These are phyloP conservation scores for Amaranthus cruentus DNA, from an alignment of 148 eudicot genomes.

Conservation along the genomic window DNA sequence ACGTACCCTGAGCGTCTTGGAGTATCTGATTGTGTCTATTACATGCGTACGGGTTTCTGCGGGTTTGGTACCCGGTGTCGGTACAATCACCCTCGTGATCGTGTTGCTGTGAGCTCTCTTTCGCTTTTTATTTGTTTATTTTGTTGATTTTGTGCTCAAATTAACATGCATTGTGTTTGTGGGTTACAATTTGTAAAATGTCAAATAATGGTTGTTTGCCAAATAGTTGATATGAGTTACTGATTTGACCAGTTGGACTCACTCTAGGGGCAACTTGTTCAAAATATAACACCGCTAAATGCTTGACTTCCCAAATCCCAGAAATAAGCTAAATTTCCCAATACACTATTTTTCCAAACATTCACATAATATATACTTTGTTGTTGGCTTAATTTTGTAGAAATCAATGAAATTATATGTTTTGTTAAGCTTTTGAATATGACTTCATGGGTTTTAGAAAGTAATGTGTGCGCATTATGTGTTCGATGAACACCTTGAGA, in stretches of 20 bases:
- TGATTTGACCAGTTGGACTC: too few species aligned
- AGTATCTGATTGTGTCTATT: slow-evolving; percentile 59
- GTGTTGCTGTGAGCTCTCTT: slow-evolving; percentile 40
- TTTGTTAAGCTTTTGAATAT: not conserved
- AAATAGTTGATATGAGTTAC: too few species aligned
- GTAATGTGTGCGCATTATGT: not conserved
- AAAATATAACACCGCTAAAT: too few species aligned
- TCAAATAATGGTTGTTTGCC: not conserved
- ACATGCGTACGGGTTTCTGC: slow-evolving; percentile 73
- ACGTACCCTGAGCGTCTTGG: slow-evolving; percentile 78
- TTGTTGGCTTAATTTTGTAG: not conserved
- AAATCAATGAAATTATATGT: not conserved
- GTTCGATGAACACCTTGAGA: not conserved
- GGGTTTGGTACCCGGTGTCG: slow-evolving; percentile 71
- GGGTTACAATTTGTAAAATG: not conserved
- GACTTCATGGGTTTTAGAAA: not conserved
- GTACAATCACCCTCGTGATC: slow-evolving; percentile 82
- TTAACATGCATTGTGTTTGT: slow-evolving; percentile 3
- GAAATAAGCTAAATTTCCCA: too few species aligned
- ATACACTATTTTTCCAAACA: too few species aligned
- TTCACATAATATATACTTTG: too few species aligned
- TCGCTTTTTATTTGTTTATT: not conserved
- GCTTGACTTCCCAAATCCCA: too few species aligned
- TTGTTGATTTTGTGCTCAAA: slow-evolving; percentile 5
- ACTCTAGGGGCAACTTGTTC: too few species aligned